Base-by-base conservation (phyloP, 495 filamentous ascomycete genomes). In the Neurospora sp. region DNA sequence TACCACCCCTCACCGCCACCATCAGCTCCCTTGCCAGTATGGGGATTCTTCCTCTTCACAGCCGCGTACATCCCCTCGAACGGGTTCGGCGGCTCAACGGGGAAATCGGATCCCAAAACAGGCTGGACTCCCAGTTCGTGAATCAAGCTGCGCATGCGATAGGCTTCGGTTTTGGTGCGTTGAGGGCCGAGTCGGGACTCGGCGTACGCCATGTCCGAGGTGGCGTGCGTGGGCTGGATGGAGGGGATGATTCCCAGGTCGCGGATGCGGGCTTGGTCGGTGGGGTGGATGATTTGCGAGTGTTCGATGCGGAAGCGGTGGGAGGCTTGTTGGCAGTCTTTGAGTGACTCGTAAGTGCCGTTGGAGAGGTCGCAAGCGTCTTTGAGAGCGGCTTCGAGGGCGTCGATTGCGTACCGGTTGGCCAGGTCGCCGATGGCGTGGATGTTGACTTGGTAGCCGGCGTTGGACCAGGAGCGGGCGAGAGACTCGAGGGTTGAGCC, bases 211-310 rank as follows among this genome's bases (percentile, higher is more conserved):
- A 87, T 88, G 76, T 92, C 90, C 11, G 87, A 88, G 12, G 89
- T 91, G 40, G 90, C 90, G 73, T 92, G 89, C 1, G 90, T 91
- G 1, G 90, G 90, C 76, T 91, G 90, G 75, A 92, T 87, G n/a
- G 85, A 88, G 0, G 89, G 88, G 73, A 91, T 86, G 72, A 92
- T 88, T 14, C 88, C 88, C 18, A 89, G 73, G 14, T 79, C 79
- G 27, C 78, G 76, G 74, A 92, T 86, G 38, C 86, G 83, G 0
- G 71, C 73, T 74, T 90, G 89, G 78, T 91, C 89, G 40, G 82
- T 81, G n/a, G 87, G 87, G 73, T 88, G 85, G 69, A 91, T 88
- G 70, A 91, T 91, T 72, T 92, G 90, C 0, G 87, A 76, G 79
- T 92, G 90, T 76, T 91, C 90, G 76, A 92, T 88, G 74, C 90